Conservation (phyloP, 352 stramenopile species). For the Pelagophyceae sp. region DNA sequence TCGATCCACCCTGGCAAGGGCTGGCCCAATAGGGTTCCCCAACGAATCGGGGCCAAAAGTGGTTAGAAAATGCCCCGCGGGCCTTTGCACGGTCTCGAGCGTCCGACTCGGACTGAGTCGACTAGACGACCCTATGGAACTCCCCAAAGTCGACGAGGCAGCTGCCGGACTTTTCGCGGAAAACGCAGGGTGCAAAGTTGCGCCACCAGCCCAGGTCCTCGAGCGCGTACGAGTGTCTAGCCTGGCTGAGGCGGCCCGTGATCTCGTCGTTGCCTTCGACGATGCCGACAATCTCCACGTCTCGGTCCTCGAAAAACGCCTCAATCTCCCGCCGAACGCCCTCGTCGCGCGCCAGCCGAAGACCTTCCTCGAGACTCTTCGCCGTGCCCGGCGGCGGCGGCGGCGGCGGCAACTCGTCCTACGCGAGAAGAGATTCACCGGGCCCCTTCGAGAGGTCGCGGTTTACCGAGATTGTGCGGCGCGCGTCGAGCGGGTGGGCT, state of each 20-base stretch:
- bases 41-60: background rate
- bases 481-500: too few species aligned
- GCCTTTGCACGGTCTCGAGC: too few species aligned
- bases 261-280: slow-evolving; percentile 17
- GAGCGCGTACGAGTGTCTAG: slow-evolving; percentile 8
- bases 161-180: background rate
- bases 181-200: slow-evolving; percentile 20
- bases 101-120: background rate
- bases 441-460: too few species aligned
- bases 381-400: background rate
- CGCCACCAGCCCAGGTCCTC: slow-evolving; percentile 13
- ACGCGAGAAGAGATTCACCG: too few species aligned
- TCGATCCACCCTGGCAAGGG: too few species aligned
- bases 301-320: slow-evolving; percentile 4
- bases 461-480: background rate
- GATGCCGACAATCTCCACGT: slow-evolving; percentile 18
- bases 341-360: background rate
- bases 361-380: background rate
- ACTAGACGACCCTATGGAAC: slow-evolving; percentile 5
- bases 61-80: background rate
- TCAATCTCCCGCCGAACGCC: background rate
- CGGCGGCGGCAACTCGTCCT: background rate
- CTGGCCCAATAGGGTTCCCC: background rate
- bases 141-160: slow-evolving; percentile 14
- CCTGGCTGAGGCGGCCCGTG: slow-evolving; percentile 4